Conservation (phyloP, 441 rosid genomes). For the Erodium chrysanthum region DNA sequence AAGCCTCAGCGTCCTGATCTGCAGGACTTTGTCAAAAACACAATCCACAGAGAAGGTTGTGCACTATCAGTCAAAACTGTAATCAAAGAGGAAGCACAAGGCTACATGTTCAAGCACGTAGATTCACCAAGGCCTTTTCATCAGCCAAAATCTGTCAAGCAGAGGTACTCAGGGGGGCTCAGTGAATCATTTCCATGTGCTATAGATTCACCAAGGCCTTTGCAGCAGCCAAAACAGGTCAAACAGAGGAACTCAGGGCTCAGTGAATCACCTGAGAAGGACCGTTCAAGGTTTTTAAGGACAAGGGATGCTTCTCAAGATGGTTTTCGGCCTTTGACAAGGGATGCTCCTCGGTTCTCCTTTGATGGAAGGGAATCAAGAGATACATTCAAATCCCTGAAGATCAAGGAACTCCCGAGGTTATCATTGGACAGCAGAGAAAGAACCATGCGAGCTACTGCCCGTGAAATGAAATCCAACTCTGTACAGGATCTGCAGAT, state of each 20-base stretch:
- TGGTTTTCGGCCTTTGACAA: constrained; percentile 12
- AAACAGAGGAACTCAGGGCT: too few relatives aligned
- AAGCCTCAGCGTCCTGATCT: constrained; percentile 39
- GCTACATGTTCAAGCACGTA: constrained; percentile 41
- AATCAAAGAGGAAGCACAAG: constrained; percentile 27
- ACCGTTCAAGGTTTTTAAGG: constrained; percentile 14
- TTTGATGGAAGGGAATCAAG: constrained; percentile 67
- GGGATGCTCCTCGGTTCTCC: constrained; percentile 70
- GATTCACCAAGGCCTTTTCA: constrained; percentile 62
- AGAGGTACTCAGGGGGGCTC: too few relatives aligned
- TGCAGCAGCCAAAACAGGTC: constrained; percentile 36
- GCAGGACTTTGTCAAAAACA: constrained; percentile 47
- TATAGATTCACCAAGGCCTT: constrained; percentile 65
- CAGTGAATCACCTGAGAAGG: constrained; percentile 20
- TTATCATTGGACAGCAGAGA: constrained; percentile 81
- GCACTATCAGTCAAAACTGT: constrained; percentile 32
- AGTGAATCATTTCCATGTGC: too few relatives aligned
- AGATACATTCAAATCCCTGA: constrained; percentile 39
- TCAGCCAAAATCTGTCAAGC: constrained; percentile 30
- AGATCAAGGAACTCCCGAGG: constrained; percentile 78
- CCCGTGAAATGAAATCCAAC: constrained; percentile 33
- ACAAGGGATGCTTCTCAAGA: too few relatives aligned
- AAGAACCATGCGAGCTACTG: constrained; percentile 37
- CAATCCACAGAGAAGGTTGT: constrained; percentile 51
- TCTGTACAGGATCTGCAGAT: constrained; percentile 24